These are phyloP conservation scores for Vitis rupestris DNA, from an alignment of 164 flowering plant genomes.

Conservation along the genomic window DNA sequence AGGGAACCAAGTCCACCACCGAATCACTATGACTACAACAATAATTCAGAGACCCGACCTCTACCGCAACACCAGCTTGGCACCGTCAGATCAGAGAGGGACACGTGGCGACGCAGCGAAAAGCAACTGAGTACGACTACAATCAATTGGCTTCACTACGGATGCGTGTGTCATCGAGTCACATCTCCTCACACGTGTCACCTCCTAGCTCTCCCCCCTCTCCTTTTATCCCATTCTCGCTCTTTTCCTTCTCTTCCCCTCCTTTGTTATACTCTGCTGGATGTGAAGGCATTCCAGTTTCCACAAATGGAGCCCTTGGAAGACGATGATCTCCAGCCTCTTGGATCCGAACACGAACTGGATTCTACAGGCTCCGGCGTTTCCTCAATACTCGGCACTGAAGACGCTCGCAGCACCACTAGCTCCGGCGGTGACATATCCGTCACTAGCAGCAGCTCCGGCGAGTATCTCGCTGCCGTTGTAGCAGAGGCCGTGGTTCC, in stretches of 20 bases:
- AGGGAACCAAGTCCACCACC: neutral
- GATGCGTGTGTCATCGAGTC: constrained; percentile 16
- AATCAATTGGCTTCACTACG: neutral
- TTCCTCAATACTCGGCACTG: constrained; percentile 18
- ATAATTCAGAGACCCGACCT: neutral
- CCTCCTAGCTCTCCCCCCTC: constrained; percentile 1
- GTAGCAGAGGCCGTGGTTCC: constrained; percentile 18
- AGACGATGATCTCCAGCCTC: constrained; percentile 28
- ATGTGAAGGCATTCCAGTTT: neutral
- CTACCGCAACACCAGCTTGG: neutral
- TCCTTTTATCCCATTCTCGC: neutral
- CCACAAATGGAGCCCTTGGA: constrained; percentile 7
- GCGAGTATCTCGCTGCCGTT: constrained; percentile 33
- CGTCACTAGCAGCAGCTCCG: constrained; percentile 39
- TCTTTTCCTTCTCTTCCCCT: constrained; percentile 1
- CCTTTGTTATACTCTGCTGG: neutral
- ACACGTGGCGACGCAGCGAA: constrained; percentile 18
- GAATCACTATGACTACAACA: neutral
- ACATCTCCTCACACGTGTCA: constrained; percentile 31
- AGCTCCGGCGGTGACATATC: constrained; percentile 31
- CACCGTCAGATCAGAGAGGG: constrained; percentile 1
- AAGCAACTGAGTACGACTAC: constrained; percentile 11
- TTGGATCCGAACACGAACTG: constrained; percentile 19
- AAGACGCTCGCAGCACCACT: constrained; percentile 12
- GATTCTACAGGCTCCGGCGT: constrained; percentile 21